Base-by-base conservation (phyloP, 257 asterid species). In the Plantago elongata region DNA sequence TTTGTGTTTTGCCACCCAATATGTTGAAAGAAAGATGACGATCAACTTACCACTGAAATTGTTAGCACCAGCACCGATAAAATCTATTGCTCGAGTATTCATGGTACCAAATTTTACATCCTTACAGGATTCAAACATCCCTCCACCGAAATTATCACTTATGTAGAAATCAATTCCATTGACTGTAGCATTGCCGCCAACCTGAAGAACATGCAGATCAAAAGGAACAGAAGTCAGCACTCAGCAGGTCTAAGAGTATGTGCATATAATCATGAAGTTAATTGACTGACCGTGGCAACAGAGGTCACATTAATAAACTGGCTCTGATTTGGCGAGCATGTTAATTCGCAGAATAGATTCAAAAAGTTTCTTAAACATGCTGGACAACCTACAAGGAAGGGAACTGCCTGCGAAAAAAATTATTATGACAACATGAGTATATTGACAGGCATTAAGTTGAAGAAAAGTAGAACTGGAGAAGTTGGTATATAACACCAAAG, bases 341-440 rank as follows among this genome's bases (percentile, higher is more conserved):
- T 78, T 56, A 93, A 96, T 83, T 89, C 99, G 59, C 99, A 93
- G 83, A 93, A 93, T 37, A 93, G 81, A 86, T 93, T 93, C 84
- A 93, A 79, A 72, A 93, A 93, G 76, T 89, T 93, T 74, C 99
- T 85, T 90, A 93, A 81, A 83, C 99, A 93, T 68, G 99, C 95
- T 54, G 99, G 99, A 78, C 99, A 93, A 57, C 99, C 97, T 69
- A 89, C 97, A 65, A 93, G 96, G 75, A 93, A 85, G 62, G 99
- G 99, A 75, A 93, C 81, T 62, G 96, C 99, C 99, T 93, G 91
- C 88, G 78, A 69, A 45, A 70, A 58, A 68, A 61, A 69, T 4
- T 62, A 72, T 75, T 48, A 74, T 57, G 56, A 69, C 48, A 70
- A 74, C 60, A 27, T 66, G 57, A 74, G 60, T 51, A 15, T 38